Base-by-base conservation (phyloP, 1,139 yeast genomes). In the Yamadazyma aaseri region DNA sequence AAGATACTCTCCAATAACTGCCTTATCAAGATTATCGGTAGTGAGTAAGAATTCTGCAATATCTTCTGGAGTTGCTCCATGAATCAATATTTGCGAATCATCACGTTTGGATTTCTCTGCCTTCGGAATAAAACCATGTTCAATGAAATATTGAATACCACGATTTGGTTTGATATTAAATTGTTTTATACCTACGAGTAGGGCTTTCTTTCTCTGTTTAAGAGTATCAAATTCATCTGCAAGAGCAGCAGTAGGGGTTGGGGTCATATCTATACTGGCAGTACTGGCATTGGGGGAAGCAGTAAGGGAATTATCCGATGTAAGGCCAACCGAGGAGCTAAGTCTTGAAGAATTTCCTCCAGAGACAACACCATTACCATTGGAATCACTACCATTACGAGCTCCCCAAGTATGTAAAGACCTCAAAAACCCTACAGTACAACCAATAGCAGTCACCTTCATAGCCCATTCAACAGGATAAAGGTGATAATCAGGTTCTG, bases 361-460 rank as follows among this genome's bases (percentile, higher is more conserved):
- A 20, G 18, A 13, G 30, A 17, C 14, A 18, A 38, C 34, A 29
- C 25, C 29, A 20, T 34, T 34, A 3, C 34, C 14, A 4, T 20
- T n/a, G 38, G 38, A 18, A 5, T 35, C 27, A 28, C 32, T 44
- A 33, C 77, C 58, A 2, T 87, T 90, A 44, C 84, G 77, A 45
- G 86, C 95, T 6, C 96, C 87, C 96, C 97, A 90, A 2, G 87
- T 73, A 49, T 85, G 73, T 31, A 92, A 68, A 0, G 97, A 86
- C 46, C 89, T 71, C 46, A 94, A 67, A 32, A 89, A 83, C 3
- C 92, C 86, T 12, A 90, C 95, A 29, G 89, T 73, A 42, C 94
- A 83, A 36, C 79, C 80, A 38, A 94, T 71, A 0, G 97, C 77
- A 0, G 81, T 77, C 74, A 89, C 79, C 49, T 90, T 89, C 53